Evolutionary conservation across 225 moss, liverwort and hornwort genomes (phyloP).

Genomic region (Climacium dendroides): DNA sequence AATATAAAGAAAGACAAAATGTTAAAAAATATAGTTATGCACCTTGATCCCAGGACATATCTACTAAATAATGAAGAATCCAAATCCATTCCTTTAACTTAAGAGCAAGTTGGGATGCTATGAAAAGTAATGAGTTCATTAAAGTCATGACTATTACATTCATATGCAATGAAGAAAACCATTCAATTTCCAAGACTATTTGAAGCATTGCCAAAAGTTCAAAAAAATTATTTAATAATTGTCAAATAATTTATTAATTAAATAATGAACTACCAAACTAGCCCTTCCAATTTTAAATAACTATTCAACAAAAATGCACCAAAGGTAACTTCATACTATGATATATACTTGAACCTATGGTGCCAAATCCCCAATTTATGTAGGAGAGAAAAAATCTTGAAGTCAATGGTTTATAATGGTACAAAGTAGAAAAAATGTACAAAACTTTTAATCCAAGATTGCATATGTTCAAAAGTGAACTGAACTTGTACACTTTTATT

Average conservation of each 20-base stretch:
- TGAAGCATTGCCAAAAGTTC: neutral
- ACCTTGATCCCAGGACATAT: neutral
- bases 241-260: neutral
- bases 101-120: fast-evolving
- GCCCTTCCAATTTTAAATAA: no score
- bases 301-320: no score
- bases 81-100: neutral
- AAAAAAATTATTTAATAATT: neutral
- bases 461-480: neutral
- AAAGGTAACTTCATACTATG: neutral
- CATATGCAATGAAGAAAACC: neutral
- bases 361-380: no score
- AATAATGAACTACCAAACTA: neutral
- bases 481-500: no score
- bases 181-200: neutral
- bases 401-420: neutral
- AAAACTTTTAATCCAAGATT: neutral
- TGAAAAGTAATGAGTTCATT: neutral
- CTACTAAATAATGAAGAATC: fast-evolving
- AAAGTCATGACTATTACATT: no score
- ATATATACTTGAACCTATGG: fast-evolving
- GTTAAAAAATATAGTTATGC: neutral
- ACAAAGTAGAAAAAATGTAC: neutral
- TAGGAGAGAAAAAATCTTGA: neutral
- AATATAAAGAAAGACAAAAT: neutral